Percentiles rank a stretch among this genome's conserved stretches.
These are phyloP conservation scores for Gardenia jasminoides DNA, from an alignment of 257 asterid genomes.

Conservation along the genomic window DNA sequence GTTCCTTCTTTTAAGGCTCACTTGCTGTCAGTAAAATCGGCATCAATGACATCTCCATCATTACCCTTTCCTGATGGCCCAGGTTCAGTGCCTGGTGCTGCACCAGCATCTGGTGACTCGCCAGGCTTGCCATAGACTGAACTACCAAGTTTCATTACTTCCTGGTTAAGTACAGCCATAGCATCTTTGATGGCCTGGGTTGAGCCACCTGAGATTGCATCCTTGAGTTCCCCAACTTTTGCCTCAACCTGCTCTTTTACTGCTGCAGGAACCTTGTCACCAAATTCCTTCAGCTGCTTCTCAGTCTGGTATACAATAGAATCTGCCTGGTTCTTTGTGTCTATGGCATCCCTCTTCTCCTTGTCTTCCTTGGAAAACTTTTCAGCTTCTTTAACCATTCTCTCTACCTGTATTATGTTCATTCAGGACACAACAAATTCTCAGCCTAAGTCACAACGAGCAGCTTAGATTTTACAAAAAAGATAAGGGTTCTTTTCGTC, in stretches of 20 bases:
- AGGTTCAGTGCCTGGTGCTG: constrained; percentile 56
- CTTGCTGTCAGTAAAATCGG: constrained; percentile 94
- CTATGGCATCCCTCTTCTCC: constrained; percentile 96
- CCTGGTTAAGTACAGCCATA: constrained; percentile 86
- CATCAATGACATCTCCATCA: constrained; percentile 93
- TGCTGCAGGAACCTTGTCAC: constrained; percentile 86
- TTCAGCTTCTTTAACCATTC: constrained; percentile 96
- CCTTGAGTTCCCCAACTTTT: constrained; percentile 87
- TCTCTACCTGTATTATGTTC: constrained; percentile 63
- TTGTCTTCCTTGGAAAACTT: constrained; percentile 92
- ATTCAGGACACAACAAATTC: neutral
- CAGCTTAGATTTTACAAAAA: neutral
- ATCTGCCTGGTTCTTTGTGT: constrained; percentile 94
- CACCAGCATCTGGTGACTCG: constrained; percentile 64
- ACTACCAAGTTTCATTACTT: constrained; percentile 97
- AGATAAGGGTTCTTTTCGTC: neutral
- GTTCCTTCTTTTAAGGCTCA: constrained; percentile 30
- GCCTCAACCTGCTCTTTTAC: constrained; percentile 94
- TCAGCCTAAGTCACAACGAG: neutral
- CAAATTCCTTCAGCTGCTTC: constrained; percentile 94
- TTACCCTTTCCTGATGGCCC: constrained; percentile 70
- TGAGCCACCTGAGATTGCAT: constrained; percentile 73
- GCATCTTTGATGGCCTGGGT: constrained; percentile 92
- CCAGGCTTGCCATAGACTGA: constrained; percentile 90
- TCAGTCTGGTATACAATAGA: constrained; percentile 95